Percentiles rank a stretch among this genome's conserved stretches.
Evolutionary conservation across 2,329 filamentous ascomycete genomes (phyloP).

Genomic region (Uncinocarpus reesii): DNA sequence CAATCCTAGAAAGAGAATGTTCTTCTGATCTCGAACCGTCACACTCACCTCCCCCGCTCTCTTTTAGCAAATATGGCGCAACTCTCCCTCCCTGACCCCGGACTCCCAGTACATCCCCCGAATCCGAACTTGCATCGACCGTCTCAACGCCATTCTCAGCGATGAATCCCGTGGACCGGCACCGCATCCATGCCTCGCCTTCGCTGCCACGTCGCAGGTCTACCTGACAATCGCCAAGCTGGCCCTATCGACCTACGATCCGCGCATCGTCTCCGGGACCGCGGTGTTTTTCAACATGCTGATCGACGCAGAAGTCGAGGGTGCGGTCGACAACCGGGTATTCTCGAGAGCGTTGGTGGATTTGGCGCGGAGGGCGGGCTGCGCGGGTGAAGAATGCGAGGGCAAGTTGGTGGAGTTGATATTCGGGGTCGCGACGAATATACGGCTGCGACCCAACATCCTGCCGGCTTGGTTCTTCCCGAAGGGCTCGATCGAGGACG

Average conservation of each 20-base stretch:
- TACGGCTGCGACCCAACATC: conserved; percentile 76
- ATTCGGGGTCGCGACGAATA: conserved; percentile 95
- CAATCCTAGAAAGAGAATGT: background rate
- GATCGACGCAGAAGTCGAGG: conserved; percentile 93
- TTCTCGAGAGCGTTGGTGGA: conserved; percentile 85
- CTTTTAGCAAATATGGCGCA: conserved; percentile 54
- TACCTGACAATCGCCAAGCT: conserved; percentile 86
- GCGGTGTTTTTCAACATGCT: conserved; percentile 81
- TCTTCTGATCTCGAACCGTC: background rate
- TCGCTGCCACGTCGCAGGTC: conserved; percentile 74
- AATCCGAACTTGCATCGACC: conserved; percentile 45
- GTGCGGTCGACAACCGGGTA: conserved; percentile 73
- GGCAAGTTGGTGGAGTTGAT: conserved; percentile 81
- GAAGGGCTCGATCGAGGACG: conserved; percentile 31
- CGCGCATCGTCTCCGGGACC: conserved; percentile 73
- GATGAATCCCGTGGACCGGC: conserved; percentile 82
- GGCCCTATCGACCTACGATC: conserved; percentile 71
- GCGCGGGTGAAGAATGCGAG: conserved; percentile 62
- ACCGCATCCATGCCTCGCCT: conserved; percentile 84
- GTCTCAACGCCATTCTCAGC: conserved; percentile 58
- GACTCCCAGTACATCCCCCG: conserved; percentile 44
- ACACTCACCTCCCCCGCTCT: conserved; percentile 9
- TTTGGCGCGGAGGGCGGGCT: conserved; percentile 61
- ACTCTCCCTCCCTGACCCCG: conserved; percentile 41
- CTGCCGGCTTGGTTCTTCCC: conserved; percentile 84